Conservation (phyloP, 2,329 filamentous ascomycete genomes). For the Ceratocystis huliohia region DNA sequence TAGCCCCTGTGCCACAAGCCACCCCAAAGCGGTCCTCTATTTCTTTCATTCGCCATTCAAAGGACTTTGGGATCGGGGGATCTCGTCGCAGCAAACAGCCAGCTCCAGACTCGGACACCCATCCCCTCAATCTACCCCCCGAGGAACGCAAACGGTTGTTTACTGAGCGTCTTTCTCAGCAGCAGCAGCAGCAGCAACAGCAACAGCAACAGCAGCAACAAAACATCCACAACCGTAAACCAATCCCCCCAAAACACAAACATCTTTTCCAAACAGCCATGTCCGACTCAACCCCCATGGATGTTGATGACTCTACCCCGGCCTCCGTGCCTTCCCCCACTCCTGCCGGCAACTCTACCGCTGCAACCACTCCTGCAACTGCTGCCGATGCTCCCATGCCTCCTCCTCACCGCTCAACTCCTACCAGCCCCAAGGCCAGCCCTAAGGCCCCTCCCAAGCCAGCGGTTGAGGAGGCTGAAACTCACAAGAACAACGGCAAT, state of each 20-base stretch:
- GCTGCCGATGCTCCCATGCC: slow-evolving; percentile 41
- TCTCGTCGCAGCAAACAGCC: slow-evolving; percentile 38
- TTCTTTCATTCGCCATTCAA: slow-evolving; percentile 37
- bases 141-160: slow-evolving; percentile 73
- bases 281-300: slow-evolving; percentile 57
- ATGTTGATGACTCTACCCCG: slow-evolving; percentile 55
- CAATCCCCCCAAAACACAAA: slow-evolving; percentile 6
- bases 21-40: slow-evolving; percentile 21
- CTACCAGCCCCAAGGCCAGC: slow-evolving; percentile 43
- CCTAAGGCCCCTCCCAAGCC: slow-evolving; percentile 45
- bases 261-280: slow-evolving; percentile 44
- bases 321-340: slow-evolving; percentile 36
- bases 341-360: background rate
- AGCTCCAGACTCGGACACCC: slow-evolving; percentile 51
- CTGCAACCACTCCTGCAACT: slow-evolving; percentile 30
- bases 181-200: slow-evolving; percentile 10
- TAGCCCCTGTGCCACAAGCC: slow-evolving; percentile 3
- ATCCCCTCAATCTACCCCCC: slow-evolving; percentile 80
- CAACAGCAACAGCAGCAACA: slow-evolving; percentile 1
- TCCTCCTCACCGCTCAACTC: slow-evolving; percentile 52
- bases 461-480: slow-evolving; percentile 64
- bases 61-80: slow-evolving; percentile 35
- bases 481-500: slow-evolving; percentile 85
- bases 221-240: background rate
- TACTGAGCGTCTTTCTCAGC: slow-evolving; percentile 17